A percentile compares a stretch with the other conserved stretches of the same genome.
Conservation (phyloP, 1,139 yeast genomes). For the Hanseniaspora gamundiae region DNA sequence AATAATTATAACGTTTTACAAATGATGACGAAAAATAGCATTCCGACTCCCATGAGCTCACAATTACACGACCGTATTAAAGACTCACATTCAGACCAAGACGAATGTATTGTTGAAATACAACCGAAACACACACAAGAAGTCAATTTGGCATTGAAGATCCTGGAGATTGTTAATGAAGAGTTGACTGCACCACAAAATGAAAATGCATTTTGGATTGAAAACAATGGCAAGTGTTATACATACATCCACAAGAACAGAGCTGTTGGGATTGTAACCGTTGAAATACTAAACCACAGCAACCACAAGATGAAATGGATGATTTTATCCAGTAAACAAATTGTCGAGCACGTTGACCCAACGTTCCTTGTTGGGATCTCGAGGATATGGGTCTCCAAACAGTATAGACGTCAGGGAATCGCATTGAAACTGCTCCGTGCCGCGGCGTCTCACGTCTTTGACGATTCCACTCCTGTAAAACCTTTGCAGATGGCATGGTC, state of each 20-base stretch:
- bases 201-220: conserved; percentile 23
- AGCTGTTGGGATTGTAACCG: conserved; percentile 21
- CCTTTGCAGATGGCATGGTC: conserved; percentile 23
- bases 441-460: too few species aligned
- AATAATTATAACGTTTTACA: background rate
- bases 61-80: background rate
- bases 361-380: conserved; percentile 21
- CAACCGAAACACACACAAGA: conserved; percentile 15
- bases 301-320: conserved; percentile 21
- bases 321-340: conserved; percentile 17
- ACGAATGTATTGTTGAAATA: conserved; percentile 16
- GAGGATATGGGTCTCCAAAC: conserved; percentile 24
- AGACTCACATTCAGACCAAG: background rate
- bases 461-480: conserved; percentile 14
- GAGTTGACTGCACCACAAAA: conserved; percentile 24
- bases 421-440: conserved; percentile 20
- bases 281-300: conserved; percentile 14
- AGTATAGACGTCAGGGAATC: conserved; percentile 17
- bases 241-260: conserved; percentile 18
- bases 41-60: background rate
- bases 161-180: conserved; percentile 20
- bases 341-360: conserved; percentile 19
- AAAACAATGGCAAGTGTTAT: conserved; percentile 18
- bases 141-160: conserved; percentile 18
- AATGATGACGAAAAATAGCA: background rate